A percentile compares a stretch with the other conserved stretches of the same genome.
Evolutionary conservation across 345 rosid species (phyloP).

Genomic region (Clausena lansium): DNA sequence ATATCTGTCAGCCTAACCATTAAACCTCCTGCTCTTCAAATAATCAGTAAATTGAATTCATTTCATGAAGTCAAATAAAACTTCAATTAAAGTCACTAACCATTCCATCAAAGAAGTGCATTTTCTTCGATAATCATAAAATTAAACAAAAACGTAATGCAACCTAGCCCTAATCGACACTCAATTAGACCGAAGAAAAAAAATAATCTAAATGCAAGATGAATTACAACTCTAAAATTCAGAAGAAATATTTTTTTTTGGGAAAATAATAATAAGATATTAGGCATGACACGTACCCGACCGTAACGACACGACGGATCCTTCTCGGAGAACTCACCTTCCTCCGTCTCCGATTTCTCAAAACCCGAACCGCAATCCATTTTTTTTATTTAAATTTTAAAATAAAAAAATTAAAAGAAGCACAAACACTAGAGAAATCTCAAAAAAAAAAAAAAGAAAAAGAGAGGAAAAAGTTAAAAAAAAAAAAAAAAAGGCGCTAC

Average conservation of each 20-base stretch:
- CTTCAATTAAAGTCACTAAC: background rate
- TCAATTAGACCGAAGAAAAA: background rate
- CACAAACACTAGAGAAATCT: background rate
- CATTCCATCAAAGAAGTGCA: background rate
- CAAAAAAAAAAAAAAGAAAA: background rate
- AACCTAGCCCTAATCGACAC: background rate
- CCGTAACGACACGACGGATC: constrained; percentile 68
- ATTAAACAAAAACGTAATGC: background rate
- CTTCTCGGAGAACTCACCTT: constrained; percentile 50
- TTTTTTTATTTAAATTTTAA: constrained; percentile 12
- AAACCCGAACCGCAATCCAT: constrained; percentile 37
- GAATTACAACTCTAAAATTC: background rate
- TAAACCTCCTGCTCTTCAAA: too few relatives aligned
- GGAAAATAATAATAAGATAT: background rate
- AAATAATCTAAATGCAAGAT: background rate
- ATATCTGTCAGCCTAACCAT: background rate
- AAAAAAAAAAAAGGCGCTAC: background rate
- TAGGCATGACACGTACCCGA: constrained; percentile 42
- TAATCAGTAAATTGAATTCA: background rate
- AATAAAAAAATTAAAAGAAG: background rate
- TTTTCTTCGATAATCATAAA: background rate
- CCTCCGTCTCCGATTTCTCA: constrained; percentile 28
- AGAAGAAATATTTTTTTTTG: background rate
- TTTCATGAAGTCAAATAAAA: background rate
- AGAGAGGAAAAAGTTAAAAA: background rate